Conservation (phyloP, 345 rosid genomes). For the Orychophragmus violaceus region DNA sequence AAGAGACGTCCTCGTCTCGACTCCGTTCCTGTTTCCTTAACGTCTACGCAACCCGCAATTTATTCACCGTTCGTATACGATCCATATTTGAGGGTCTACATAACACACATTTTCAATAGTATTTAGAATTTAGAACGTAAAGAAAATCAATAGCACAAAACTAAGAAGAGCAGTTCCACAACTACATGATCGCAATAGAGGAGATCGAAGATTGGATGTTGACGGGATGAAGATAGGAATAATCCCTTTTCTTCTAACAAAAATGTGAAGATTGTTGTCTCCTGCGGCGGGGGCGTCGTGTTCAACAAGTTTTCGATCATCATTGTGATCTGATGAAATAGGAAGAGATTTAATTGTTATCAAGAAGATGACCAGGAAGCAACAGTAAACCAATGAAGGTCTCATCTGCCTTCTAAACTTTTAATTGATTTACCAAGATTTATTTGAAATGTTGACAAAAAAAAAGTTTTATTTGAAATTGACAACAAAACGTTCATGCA, state of each 20-base stretch:
- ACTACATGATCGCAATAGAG: neutral
- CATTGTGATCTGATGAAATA: neutral
- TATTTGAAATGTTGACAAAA: neutral
- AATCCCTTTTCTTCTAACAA: constrained; percentile 9
- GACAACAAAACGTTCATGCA: neutral
- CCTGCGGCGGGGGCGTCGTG: neutral
- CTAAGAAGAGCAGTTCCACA: neutral
- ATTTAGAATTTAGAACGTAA: neutral
- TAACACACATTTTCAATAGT: neutral
- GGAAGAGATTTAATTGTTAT: neutral
- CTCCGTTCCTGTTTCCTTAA: no score
- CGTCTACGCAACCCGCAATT: no score
- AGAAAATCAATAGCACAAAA: neutral
- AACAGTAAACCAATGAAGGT: neutral
- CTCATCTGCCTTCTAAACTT: neutral
- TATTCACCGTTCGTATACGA: no score
- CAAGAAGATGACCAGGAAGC: neutral
- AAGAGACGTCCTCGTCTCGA: no score
- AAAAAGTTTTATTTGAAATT: neutral
- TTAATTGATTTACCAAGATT: neutral
- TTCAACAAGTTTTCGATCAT: neutral
- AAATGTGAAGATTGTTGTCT: neutral
- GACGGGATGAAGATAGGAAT: constrained; percentile 11
- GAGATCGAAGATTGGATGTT: neutral
- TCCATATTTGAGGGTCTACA: no score